These are phyloP conservation scores for Lepiota venenata DNA, from an alignment of 768 basidiomycete species.

Conservation along the genomic window DNA sequence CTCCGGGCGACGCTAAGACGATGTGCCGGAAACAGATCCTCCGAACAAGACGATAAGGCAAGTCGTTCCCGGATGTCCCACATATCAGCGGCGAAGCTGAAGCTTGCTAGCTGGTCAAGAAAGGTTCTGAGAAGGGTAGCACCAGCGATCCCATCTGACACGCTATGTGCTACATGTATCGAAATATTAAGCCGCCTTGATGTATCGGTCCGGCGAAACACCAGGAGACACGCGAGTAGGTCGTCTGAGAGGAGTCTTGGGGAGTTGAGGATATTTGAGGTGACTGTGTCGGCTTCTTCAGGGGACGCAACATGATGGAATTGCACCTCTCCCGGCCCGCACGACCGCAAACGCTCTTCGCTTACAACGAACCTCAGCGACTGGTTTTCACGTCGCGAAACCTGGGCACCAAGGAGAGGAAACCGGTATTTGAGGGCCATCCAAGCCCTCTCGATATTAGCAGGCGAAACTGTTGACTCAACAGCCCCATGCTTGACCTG, in stretches of 20 bases:
- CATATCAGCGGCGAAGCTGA: slow-evolving; percentile 7
- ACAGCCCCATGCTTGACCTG: slow-evolving; percentile 16
- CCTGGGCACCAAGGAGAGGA: slow-evolving; percentile 43
- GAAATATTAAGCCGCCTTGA: slow-evolving; percentile 36
- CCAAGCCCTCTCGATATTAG: slow-evolving; percentile 43
- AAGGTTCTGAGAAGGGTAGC: slow-evolving; percentile 39
- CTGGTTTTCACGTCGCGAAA: slow-evolving; percentile 28
- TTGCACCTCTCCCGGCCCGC: slow-evolving; percentile 34
- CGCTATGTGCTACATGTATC: slow-evolving; percentile 42
- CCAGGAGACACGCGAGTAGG: slow-evolving; percentile 36
- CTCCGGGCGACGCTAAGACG: slow-evolving; percentile 30
- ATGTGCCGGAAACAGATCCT: slow-evolving; percentile 30
- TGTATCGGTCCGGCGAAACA: slow-evolving; percentile 37
- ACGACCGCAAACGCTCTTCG: slow-evolving; percentile 29
- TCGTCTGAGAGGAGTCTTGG: slow-evolving; percentile 38
- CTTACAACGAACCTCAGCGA: slow-evolving; percentile 39
- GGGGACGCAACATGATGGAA: slow-evolving; percentile 28
- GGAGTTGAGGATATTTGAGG: slow-evolving; percentile 27
- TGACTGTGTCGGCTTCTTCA: slow-evolving; percentile 29
- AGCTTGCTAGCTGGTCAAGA: slow-evolving; percentile 34
- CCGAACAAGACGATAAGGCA: slow-evolving; percentile 34
- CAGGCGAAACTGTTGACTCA: slow-evolving; percentile 16
- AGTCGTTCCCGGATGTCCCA: slow-evolving; percentile 36
- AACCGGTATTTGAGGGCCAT: slow-evolving; percentile 41
- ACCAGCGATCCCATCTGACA: slow-evolving; percentile 48